Evolutionary conservation across 2,329 filamentous ascomycete species (phyloP).

Genomic region (Chaetomium globosum): DNA sequence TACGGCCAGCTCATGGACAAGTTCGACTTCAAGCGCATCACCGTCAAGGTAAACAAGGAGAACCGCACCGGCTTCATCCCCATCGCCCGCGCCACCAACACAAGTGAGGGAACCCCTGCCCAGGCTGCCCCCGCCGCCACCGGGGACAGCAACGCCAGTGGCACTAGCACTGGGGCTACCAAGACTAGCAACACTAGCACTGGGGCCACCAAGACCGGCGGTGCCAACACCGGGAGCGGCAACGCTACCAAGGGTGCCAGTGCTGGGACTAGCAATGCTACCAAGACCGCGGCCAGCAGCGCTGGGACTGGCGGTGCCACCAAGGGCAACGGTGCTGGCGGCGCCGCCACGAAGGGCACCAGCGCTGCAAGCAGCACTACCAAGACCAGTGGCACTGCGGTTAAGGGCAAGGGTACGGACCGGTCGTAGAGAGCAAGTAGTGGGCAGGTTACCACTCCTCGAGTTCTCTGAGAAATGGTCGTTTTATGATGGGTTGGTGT

Average conservation of each 20-base stretch:
- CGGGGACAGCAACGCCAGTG: too few species aligned
- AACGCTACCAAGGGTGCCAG: background rate
- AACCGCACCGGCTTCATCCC: conserved; percentile 6
- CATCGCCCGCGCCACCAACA: background rate
- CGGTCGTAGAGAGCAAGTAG: background rate
- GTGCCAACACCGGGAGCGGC: background rate
- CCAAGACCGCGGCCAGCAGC: background rate
- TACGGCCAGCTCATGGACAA: background rate
- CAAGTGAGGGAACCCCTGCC: background rate
- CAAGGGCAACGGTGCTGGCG: background rate
- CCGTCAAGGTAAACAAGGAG: background rate
- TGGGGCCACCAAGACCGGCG: background rate
- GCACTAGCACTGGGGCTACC: background rate
- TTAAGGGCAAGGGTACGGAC: background rate
- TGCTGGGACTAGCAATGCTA: background rate
- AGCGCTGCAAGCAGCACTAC: background rate
- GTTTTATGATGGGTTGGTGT: background rate
- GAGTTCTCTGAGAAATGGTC: background rate
- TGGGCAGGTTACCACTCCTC: background rate
- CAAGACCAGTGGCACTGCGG: too few species aligned
- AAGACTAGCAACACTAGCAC: background rate
- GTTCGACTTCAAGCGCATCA: background rate
- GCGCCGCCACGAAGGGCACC: background rate
- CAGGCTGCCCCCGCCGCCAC: background rate
- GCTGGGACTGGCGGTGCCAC: too few species aligned